Percentiles rank a stretch among this genome's conserved stretches.
phyloP scores from a whole-genome alignment of 192 early-diverging fungal genomes.

The Umbelopsis isabellina region DNA sequence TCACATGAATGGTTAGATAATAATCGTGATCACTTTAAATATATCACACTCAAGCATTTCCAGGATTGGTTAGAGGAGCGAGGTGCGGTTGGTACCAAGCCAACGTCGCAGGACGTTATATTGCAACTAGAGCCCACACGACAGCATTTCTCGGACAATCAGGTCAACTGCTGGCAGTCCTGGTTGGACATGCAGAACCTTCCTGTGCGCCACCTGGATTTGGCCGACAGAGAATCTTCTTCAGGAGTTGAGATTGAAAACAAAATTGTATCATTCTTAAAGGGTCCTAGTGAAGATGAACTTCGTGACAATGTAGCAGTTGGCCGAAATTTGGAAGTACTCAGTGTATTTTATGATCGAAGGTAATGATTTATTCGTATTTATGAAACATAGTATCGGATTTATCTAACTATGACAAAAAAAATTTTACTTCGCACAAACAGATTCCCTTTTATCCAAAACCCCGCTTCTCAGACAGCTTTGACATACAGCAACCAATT shows the following conservation, averaged over 20 bases:
- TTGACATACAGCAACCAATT: conserved; percentile 33
- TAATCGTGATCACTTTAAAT: conserved; percentile 27
- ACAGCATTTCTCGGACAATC: conserved; percentile 7
- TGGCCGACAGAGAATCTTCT: conserved; percentile 15
- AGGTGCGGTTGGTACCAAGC: conserved; percentile 5
- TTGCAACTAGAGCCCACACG: conserved; percentile 1
- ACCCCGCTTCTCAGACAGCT: neutral
- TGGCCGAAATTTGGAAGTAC: conserved; percentile 28
- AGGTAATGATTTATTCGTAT: conserved; percentile 21
- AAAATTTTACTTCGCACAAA: neutral
- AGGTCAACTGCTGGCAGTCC: conserved; percentile 21
- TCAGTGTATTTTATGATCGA: conserved; percentile 37
- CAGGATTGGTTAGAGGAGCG: conserved; percentile 33
- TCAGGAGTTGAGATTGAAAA: conserved; percentile 11
- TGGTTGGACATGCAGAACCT: neutral
- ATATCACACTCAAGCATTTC: conserved; percentile 36
- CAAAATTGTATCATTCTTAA: conserved; percentile 8
- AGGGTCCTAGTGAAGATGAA: neutral
- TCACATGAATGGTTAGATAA: conserved; percentile 26
- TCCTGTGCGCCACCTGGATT: conserved; percentile 7
- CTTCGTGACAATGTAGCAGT: neutral
- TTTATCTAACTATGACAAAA: neutral
- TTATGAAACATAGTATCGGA: neutral
- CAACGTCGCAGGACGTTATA: conserved; percentile 2
- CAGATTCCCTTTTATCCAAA: conserved; percentile 33